phyloP scores from a whole-genome alignment of 1,284 basidiomycete species.

The Trametes hirsuta region DNA sequence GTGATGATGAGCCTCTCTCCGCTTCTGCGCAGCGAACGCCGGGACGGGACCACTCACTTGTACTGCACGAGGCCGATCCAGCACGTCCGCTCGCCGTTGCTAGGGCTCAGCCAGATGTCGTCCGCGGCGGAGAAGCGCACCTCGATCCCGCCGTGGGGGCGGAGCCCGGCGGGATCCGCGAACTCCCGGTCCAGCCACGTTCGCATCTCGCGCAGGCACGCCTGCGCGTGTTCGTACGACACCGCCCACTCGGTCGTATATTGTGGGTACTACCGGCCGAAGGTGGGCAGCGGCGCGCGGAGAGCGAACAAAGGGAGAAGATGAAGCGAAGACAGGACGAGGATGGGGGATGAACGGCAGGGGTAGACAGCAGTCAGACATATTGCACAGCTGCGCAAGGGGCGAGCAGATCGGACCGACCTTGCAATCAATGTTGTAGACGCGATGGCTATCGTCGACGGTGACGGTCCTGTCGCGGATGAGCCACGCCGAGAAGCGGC shows the following conservation, averaged over 20 bases:
- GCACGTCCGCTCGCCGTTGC: conserved; percentile 78
- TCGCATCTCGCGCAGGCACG: conserved; percentile 76
- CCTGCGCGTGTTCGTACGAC: conserved; percentile 65
- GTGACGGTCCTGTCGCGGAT: conserved; percentile 49
- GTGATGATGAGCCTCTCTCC: conserved; percentile 11
- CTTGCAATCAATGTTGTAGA: conserved; percentile 86
- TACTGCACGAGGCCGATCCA: conserved; percentile 98
- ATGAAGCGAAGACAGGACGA: conserved; percentile 17
- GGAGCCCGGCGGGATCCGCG: conserved; percentile 69
- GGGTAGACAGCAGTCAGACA: conserved; percentile 29
- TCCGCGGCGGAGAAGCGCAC: conserved; percentile 89
- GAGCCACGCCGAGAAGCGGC: conserved; percentile 66
- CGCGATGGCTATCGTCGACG: conserved; percentile 75
- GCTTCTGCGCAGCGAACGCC: background rate
- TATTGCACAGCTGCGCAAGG: background rate
- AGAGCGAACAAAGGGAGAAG: conserved; percentile 10
- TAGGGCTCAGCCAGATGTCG: conserved; percentile 94
- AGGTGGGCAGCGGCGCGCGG: background rate
- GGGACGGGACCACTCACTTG: conserved; percentile 63
- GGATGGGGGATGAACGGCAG: conserved; percentile 22
- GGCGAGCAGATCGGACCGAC: conserved; percentile 39
- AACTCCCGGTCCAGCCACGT: conserved; percentile 78
- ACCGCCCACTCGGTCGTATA: conserved; percentile 95
- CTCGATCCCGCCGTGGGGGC: conserved; percentile 94
- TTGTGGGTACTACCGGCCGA: conserved; percentile 69